These are phyloP conservation scores for Daldinia sp. DNA, from an alignment of 2,329 filamentous ascomycete species.

Conservation along the genomic window DNA sequence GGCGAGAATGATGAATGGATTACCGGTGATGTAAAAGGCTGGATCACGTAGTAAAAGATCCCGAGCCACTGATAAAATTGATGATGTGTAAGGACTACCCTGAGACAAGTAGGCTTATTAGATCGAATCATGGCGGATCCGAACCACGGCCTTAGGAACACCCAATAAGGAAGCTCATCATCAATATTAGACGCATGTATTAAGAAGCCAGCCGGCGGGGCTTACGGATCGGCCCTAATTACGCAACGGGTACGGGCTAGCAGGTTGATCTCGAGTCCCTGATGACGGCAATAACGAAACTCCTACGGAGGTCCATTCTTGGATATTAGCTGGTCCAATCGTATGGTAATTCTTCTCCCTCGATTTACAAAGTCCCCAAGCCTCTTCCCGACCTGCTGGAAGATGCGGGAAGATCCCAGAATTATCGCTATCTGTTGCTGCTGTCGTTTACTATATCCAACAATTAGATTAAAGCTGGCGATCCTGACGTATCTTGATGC, in stretches of 20 bases:
- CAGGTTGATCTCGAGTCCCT: slow-evolving; percentile 24
- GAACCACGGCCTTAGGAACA: slow-evolving; percentile 12
- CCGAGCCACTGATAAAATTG: slow-evolving; percentile 24
- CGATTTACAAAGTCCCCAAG: slow-evolving; percentile 4
- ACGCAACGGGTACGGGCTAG: slow-evolving; percentile 26
- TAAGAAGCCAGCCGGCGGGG: slow-evolving; percentile 19
- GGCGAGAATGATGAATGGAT: slow-evolving; percentile 1
- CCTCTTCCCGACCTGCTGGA: slow-evolving; percentile 1
- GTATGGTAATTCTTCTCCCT: not conserved
- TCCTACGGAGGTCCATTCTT: slow-evolving; percentile 11
- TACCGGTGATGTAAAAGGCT: slow-evolving; percentile 25
- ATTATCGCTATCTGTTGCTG: not conserved
- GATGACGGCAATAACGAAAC: slow-evolving; percentile 32
- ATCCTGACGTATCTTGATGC: slow-evolving; percentile 32
- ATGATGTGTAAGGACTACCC: slow-evolving; percentile 20
- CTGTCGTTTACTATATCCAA: slow-evolving; percentile 2
- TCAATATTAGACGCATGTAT: slow-evolving; percentile 15
- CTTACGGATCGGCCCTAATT: slow-evolving; percentile 32
- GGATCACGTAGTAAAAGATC: not conserved
- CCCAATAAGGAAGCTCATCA: slow-evolving; percentile 25
- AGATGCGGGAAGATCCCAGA: not conserved
- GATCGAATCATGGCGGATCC: slow-evolving; percentile 17
- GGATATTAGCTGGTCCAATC: slow-evolving; percentile 11
- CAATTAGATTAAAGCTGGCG: slow-evolving; percentile 26
- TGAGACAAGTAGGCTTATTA: slow-evolving; percentile 22